Evolutionary conservation across 1,284 basidiomycete species (phyloP).

Genomic region (Ganoderma sinense): DNA sequence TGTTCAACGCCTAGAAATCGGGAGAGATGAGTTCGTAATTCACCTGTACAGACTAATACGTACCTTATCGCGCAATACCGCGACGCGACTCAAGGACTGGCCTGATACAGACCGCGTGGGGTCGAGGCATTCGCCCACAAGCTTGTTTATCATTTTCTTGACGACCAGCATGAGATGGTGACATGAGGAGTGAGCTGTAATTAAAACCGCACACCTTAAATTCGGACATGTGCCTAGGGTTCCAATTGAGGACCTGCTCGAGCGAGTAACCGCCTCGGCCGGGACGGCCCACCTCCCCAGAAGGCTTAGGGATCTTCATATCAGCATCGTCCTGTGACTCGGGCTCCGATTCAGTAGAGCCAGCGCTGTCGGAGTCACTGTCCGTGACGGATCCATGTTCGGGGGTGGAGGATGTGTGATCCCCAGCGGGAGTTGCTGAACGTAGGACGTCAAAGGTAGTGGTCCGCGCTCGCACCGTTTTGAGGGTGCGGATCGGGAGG

Average conservation of each 20-base stretch:
- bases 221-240: background rate
- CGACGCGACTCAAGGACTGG: background rate
- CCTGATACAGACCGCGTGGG: background rate
- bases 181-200: background rate
- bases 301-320: background rate
- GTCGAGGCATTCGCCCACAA: background rate
- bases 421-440: background rate
- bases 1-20: background rate
- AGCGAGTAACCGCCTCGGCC: background rate
- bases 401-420: background rate
- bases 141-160: background rate
- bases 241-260: background rate
- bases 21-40: background rate
- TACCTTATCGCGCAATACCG: background rate
- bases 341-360: background rate
- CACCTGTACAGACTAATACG: background rate
- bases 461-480: background rate
- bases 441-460: background rate
- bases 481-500: background rate
- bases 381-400: background rate
- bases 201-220: background rate
- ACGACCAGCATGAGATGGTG: background rate
- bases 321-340: background rate
- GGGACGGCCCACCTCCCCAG: background rate
- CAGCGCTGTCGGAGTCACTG: background rate